Conservation (phyloP, 1,284 basidiomycete genomes). For the Trametes sp. region DNA sequence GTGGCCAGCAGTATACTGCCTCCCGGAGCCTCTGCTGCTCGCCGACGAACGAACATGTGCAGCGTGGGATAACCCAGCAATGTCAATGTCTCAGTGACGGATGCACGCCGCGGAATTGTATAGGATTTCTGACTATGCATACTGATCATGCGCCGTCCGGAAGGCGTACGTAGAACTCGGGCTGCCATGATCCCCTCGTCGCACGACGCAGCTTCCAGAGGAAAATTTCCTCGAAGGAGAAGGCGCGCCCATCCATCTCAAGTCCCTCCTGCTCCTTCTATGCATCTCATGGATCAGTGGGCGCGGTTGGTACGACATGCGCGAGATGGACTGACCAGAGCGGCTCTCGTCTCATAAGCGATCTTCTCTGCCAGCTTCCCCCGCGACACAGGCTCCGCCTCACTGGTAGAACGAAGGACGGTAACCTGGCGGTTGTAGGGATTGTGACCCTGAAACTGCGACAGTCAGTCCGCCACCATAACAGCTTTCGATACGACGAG, state of each 20-base stretch:
- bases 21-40: no score
- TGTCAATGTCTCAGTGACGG: no score
- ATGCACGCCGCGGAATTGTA: no score
- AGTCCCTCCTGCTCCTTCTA: background rate
- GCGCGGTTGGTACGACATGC: background rate
- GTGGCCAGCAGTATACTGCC: no score
- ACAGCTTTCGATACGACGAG: no score
- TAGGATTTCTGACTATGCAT: no score
- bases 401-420: background rate
- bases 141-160: no score
- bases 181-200: constrained; percentile 24
- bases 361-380: constrained; percentile 7
- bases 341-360: background rate
- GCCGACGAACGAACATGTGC: no score
- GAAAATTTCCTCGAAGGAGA: constrained; percentile 7
- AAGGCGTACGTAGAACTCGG: constrained; percentile 10
- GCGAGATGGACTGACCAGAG: background rate
- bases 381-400: background rate
- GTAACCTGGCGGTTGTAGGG: background rate
- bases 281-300: background rate
- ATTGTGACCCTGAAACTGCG: background rate
- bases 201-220: constrained; percentile 11
- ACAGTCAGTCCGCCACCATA: no score
- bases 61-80: no score
- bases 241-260: background rate